Evolutionary conservation across 176 grass and related monocot species (phyloP), one percentile per base, ranked within the genome.

Genomic region (Secale cereale): DNA sequence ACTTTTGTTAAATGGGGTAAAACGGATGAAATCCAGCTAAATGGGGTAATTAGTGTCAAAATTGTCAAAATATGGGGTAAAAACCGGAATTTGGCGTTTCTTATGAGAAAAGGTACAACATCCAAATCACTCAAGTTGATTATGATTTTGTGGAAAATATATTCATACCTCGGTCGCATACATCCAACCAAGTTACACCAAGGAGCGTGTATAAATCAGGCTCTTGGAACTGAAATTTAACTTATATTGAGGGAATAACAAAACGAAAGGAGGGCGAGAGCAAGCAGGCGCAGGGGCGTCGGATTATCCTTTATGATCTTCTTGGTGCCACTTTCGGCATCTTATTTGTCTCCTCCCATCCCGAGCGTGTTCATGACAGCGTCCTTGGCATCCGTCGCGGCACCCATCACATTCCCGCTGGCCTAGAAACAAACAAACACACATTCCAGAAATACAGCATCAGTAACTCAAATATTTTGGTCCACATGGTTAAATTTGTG

Each of bases 321-420:
- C 65, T 65, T 70, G 20, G 69, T 91, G 29, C 61, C 31, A 16
- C 27, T 7, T 40, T 3, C 40, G 6, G 48, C 60, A 45, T 85
- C 28, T 29, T 33, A 9, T 12, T 63, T 65, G 22, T 91, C 83
- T 6, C 67, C 92, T 23, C 77, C 71, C 88, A 94, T 80, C 10
- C 95, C 95, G 30, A 93, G 77, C 52, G 90, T 91, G 84, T 23
- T 92, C 78, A 84, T 81, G 32, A 94, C 92, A 10, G 93, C 86
- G 48, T 94, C 92, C 83, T 88, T 91, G 29, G 92, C 86, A 27
- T 80, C 92, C 11, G 31, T 79, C 10, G 88, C 92, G 25, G 73
- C 92, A 66, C 29, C 90, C 90, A 84, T 79, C 77, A 91, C 84
- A 60, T 91, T 81, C 52, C 93, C 94, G 0, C 86, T 65, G 4